Evolutionary conservation across 2,329 filamentous ascomycete genomes (phyloP).

Genomic region (Monilinia polystroma): DNA sequence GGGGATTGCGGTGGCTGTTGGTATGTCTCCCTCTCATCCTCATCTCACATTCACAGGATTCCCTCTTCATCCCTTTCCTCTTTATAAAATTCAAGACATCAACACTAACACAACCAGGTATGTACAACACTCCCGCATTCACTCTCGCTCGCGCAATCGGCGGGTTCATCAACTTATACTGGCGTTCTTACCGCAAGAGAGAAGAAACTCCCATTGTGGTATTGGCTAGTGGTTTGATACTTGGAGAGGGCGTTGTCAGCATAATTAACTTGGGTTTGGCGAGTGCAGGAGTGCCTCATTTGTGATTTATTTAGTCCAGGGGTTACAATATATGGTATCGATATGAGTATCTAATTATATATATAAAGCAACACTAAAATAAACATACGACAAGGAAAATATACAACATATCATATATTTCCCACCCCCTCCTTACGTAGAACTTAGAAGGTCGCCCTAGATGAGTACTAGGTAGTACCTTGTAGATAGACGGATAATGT

Average conservation of each 20-base stretch:
- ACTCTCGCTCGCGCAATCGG: constrained; percentile 85
- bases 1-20: constrained; percentile 93
- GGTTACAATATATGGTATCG: background rate
- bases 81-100: background rate
- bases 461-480: too few species aligned
- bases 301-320: constrained; percentile 39
- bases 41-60: background rate
- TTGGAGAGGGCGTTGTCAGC: constrained; percentile 88
- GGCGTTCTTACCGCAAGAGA: constrained; percentile 55
- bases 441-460: too few species aligned
- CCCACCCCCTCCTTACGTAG: too few species aligned
- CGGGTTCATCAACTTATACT: constrained; percentile 75
- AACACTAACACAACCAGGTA: constrained; percentile 53
- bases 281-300: constrained; percentile 71
- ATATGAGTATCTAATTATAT: background rate
- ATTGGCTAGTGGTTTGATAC: constrained; percentile 84
- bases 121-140: constrained; percentile 97
- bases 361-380: too few species aligned
- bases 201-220: constrained; percentile 79
- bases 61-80: background rate
- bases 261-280: constrained; percentile 86
- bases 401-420: too few species aligned
- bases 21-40: constrained; percentile 46
- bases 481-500: too few species aligned
- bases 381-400: too few species aligned